Percentiles rank a stretch among this genome's conserved stretches.
Evolutionary conservation across 176 grass and related monocot species (phyloP).

Genomic region (Lolium multiflorum): DNA sequence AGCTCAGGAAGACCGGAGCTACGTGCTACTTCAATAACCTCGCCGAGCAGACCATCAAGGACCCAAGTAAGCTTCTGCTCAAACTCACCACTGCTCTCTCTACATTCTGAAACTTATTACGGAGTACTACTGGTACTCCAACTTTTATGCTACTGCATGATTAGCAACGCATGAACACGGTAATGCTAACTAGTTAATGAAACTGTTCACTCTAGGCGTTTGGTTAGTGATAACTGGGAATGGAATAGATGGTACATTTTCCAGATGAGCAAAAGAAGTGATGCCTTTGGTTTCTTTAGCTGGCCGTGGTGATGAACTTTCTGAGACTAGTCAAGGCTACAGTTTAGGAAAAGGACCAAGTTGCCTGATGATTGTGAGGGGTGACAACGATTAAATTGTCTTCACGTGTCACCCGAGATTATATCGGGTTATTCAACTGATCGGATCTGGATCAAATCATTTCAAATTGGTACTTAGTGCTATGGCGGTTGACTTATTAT

Average conservation of each 20-base stretch:
- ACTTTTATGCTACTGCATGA: no score
- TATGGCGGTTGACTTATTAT: neutral
- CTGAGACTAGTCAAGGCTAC: constrained; percentile 15
- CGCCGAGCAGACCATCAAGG: constrained; percentile 57
- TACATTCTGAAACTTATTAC: neutral
- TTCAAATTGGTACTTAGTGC: neutral
- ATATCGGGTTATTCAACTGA: neutral
- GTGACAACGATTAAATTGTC: neutral
- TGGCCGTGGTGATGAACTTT: neutral
- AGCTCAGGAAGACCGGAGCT: constrained; percentile 63
- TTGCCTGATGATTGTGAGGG: neutral
- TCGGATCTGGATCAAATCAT: neutral
- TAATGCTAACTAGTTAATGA: neutral
- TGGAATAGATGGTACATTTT: neutral
- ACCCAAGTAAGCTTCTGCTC: constrained; percentile 73
- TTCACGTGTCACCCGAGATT: neutral
- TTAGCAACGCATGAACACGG: no score
- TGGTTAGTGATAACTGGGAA: no score
- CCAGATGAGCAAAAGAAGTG: neutral
- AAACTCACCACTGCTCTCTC: neutral
- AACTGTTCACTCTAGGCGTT: neutral
- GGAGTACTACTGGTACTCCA: no score
- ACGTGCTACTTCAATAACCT: constrained; percentile 92
- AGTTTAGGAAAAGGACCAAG: neutral
- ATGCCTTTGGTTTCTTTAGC: constrained; percentile 16